Base-by-base conservation (phyloP, 352 stramenopile species). In the Thraustotheca clavata region DNA sequence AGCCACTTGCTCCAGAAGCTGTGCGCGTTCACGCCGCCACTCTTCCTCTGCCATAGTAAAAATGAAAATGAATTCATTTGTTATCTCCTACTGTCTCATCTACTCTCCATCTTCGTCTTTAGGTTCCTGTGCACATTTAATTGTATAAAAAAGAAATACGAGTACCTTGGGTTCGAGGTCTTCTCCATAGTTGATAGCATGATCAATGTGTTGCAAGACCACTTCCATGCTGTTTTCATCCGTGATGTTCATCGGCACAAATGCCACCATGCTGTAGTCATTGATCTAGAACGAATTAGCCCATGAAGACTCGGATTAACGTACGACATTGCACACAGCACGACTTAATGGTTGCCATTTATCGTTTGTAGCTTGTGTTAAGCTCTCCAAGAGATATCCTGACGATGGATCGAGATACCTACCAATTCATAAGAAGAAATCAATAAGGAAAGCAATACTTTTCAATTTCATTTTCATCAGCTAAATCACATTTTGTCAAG, bases 251-350 rank as follows among this genome's bases (percentile, higher is more conserved):
- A 99, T 89, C 2, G 95, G 93, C n/a, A 98, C 76, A 69, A 98
- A 99, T 9, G 88, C 88, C 20, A 99, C 95, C 92, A 99, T 97
- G 65, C 86, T 96, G 73, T 97, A 99, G 81, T 99, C 95, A 49
- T 91, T 92, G 62, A 94, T 91, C 85, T 94, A 26, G 60, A 8
- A 26, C 9, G 16, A 11, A 18, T 9, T 8, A 35, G 36, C 32
- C 9, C 8, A 20, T 27, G 8, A 55, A 59, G 2, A 20, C 24
- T 57, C 16, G 20, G 4, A 62, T 38, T 20, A 38, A 76, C 79
- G 39, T 76, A 94, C 85, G 71, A 94, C 85, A 47, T 92, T 92
- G 76, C 85, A 94, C 46, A 94, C 91, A 29, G 85, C 81, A 4
- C 79, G 46, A 55, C 83, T 94, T 27, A 94, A 67, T 48, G 85